Percentiles rank a stretch among this genome's conserved stretches.
phyloP scores from a whole-genome alignment of 1,284 basidiomycete species.

The Acaromyces ingoldii region DNA sequence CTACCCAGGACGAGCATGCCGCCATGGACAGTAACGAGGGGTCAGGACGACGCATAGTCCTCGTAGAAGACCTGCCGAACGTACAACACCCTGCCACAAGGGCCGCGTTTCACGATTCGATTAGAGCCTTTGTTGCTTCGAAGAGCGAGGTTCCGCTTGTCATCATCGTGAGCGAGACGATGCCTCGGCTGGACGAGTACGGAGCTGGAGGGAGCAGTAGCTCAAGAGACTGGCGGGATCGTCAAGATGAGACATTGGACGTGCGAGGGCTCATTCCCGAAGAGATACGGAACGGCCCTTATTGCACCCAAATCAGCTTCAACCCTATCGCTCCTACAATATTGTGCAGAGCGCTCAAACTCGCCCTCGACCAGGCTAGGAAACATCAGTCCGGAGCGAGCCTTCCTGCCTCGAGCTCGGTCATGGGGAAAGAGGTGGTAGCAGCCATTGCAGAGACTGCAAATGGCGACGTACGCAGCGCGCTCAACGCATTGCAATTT shows the following conservation, averaged over 20 bases:
- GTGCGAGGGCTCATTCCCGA: conserved; percentile 65
- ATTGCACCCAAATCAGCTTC: conserved; percentile 70
- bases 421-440: conserved; percentile 63
- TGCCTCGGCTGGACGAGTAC: conserved; percentile 55
- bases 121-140: conserved; percentile 51
- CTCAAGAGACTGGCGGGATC: conserved; percentile 54
- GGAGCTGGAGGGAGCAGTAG: conserved; percentile 57
- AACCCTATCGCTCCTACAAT: conserved; percentile 84
- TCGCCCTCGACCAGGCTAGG: conserved; percentile 9
- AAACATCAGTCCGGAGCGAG: neutral
- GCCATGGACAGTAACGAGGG: neutral
- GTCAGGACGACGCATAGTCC: conserved; percentile 60
- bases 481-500: conserved; percentile 78
- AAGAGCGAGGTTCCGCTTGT: conserved; percentile 61
- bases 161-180: conserved; percentile 74
- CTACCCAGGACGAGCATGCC: too few relatives aligned
- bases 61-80: conserved; percentile 90
- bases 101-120: conserved; percentile 67
- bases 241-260: conserved; percentile 56
- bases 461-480: conserved; percentile 85
- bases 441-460: conserved; percentile 71
- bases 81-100: conserved; percentile 63
- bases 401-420: conserved; percentile 7
- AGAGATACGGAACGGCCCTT: conserved; percentile 61
- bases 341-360: conserved; percentile 70